Conservation (phyloP, 441 rosid genomes). For the Adansonia grandidieri region DNA sequence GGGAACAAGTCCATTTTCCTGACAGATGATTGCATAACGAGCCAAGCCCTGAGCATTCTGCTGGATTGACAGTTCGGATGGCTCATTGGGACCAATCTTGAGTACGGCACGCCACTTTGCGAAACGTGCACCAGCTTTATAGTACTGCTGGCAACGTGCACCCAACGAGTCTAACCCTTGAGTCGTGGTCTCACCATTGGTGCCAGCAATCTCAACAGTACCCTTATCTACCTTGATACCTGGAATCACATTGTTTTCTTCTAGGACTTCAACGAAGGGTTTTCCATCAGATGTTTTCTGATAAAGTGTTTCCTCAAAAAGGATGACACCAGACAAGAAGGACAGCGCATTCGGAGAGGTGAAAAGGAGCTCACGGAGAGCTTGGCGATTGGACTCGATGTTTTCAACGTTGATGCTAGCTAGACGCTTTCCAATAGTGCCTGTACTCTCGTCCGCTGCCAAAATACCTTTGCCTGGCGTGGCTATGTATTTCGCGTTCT, state of each 20-base stretch:
- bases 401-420: conserved; percentile 89
- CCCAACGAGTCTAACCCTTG: conserved; percentile 90
- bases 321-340: conserved; percentile 86
- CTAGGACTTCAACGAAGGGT: conserved; percentile 81
- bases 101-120: conserved; percentile 96
- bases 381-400: conserved; percentile 88
- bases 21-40: conserved; percentile 88
- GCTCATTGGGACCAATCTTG: conserved; percentile 81
- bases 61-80: conserved; percentile 77
- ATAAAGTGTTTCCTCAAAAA: conserved; percentile 90
- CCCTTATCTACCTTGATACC: conserved; percentile 99
- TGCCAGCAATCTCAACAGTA: conserved; percentile 78
- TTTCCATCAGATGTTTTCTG: conserved; percentile 80
- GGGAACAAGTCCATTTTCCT: conserved; percentile 89
- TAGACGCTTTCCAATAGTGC: conserved; percentile 94
- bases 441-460: conserved; percentile 97
- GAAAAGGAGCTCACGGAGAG: conserved; percentile 33
- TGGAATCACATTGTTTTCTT: conserved; percentile 62
- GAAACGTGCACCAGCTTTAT: conserved; percentile 85
- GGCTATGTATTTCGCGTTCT: conserved; percentile 88
- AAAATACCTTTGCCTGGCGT: conserved; percentile 91
- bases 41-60: conserved; percentile 94
- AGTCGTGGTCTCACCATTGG: conserved; percentile 89
- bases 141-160: conserved; percentile 81
- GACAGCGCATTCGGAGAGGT: conserved; percentile 67